Base-by-base conservation (phyloP, 2,329 filamentous ascomycete species). In the Calonectria naviculata region DNA sequence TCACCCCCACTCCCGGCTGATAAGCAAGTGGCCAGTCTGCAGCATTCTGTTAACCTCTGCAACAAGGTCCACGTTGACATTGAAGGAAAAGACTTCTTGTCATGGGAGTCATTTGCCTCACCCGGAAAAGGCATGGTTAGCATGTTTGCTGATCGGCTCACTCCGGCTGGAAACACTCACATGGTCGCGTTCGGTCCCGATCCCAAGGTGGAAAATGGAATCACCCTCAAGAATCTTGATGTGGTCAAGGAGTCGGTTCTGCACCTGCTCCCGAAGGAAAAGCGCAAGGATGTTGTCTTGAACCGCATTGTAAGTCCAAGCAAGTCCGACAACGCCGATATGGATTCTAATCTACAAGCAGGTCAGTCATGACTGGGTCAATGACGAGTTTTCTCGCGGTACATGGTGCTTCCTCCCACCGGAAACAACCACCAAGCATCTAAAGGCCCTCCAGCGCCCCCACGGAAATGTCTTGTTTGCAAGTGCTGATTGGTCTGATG, bases 161-260 rank as follows among this genome's bases (percentile, higher is more conserved):
- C 69, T 19, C 60, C 65, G 6, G 60, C 61, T 4, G 34, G 44
- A 7, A 68, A 68, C 44, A 44, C 69, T 4, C 65, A 68, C 46
- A 28, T 71, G 52, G 65, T 71, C 21, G 60, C 52, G 6, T 71
- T 71, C n/a, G 69, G 69, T 4, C 69, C 69, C 8, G 69, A 71
- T 26, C 69, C 69, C 1, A 31, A 54, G 6, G 9, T 34, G 8
- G 7, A 28, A 19, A 36, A 34, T 17, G 69, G 69, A 15, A 65
- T 68, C 1, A 42, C 28, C 4, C 49, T 68, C 9, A 34, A 52
- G 1, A 24, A 64, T n/a, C 34, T 60, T 2, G 49, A 61, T 4
- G 47, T 42, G 6, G 52, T 71, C n/a, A 46, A 60, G 36, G 24
- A 36, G 2, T 52, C 56, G 5, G 26, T 71, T 3, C 4, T 34